These are phyloP conservation scores for Aphanomyces astaci DNA, from an alignment of 352 stramenopile species.

Conservation along the genomic window DNA sequence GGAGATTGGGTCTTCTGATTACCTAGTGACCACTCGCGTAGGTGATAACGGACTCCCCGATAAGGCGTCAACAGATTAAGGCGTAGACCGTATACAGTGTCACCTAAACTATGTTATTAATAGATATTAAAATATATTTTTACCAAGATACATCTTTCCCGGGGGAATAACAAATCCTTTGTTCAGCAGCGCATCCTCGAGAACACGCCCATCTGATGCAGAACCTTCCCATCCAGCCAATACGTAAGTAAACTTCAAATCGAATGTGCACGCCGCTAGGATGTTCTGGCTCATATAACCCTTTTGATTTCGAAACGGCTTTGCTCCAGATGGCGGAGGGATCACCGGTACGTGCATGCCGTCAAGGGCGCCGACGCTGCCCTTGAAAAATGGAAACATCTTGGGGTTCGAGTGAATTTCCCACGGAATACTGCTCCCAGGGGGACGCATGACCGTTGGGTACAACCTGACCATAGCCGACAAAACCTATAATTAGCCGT, in stretches of 20 bases:
- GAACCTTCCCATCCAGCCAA: constrained; percentile 28
- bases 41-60: constrained; percentile 25
- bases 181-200: constrained; percentile 3
- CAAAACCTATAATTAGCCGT: not conserved
- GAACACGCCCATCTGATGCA: constrained; percentile 8
- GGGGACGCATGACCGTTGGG: not conserved
- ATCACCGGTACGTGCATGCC: constrained; percentile 23
- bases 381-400: constrained; percentile 6
- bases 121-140: too few species aligned
- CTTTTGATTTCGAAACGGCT: constrained; percentile 25
- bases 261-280: constrained; percentile 26
- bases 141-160: too few species aligned
- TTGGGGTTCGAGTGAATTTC: constrained; percentile 13
- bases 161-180: not conserved
- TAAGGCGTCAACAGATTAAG: too few species aligned
- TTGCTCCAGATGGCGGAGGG: constrained; percentile 4
- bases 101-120: too few species aligned
- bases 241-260: constrained; percentile 26
- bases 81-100: too few species aligned
- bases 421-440: not conserved
- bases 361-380: constrained; percentile 22
- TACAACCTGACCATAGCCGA: not conserved
- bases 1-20: constrained; percentile 23
- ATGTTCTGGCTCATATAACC: constrained; percentile 26
- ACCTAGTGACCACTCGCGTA: constrained; percentile 20